Percentiles rank a stretch among this genome's conserved stretches.
phyloP scores from a whole-genome alignment of 768 basidiomycete species.

The Tulasnella sp. region DNA sequence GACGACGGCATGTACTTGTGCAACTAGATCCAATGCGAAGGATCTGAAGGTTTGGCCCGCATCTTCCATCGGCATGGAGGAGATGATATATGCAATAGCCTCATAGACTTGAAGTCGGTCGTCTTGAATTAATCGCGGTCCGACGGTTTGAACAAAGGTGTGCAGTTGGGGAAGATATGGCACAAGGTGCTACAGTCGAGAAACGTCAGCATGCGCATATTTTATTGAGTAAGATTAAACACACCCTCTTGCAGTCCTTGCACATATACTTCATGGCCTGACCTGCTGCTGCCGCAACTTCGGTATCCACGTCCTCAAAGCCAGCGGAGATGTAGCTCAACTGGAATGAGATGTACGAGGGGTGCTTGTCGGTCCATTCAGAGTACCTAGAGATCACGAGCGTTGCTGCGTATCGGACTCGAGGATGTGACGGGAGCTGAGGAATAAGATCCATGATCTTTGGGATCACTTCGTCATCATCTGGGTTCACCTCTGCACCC shows the following conservation, averaged over 20 bases:
- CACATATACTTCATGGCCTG: constrained; percentile 95
- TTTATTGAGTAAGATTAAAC: constrained; percentile 18
- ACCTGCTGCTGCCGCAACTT: constrained; percentile 88
- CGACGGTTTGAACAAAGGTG: constrained; percentile 72
- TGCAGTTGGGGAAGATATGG: constrained; percentile 88
- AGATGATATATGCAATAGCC: constrained; percentile 91
- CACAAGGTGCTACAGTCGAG: constrained; percentile 58
- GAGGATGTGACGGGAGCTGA: constrained; percentile 76
- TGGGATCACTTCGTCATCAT: constrained; percentile 78
- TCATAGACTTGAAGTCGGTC: constrained; percentile 90
- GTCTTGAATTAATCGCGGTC: constrained; percentile 68
- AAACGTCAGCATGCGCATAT: constrained; percentile 3
- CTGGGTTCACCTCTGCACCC: constrained; percentile 83
- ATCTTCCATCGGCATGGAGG: constrained; percentile 81
- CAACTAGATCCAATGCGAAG: constrained; percentile 78
- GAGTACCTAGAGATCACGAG: constrained; percentile 94
- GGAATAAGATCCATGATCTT: constrained; percentile 95
- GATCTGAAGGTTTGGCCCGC: constrained; percentile 78
- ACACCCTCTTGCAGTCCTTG: constrained; percentile 85
- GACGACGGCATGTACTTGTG: constrained; percentile 57
- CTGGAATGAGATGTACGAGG: constrained; percentile 73
- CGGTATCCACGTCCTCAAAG: constrained; percentile 65
- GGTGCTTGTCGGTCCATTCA: constrained; percentile 89
- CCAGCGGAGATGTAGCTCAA: constrained; percentile 87
- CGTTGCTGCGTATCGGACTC: constrained; percentile 88